Evolutionary conservation across 1,139 yeast genomes (phyloP), one percentile per base, ranked within the genome.

Genomic region (Candida glucosophila): DNA sequence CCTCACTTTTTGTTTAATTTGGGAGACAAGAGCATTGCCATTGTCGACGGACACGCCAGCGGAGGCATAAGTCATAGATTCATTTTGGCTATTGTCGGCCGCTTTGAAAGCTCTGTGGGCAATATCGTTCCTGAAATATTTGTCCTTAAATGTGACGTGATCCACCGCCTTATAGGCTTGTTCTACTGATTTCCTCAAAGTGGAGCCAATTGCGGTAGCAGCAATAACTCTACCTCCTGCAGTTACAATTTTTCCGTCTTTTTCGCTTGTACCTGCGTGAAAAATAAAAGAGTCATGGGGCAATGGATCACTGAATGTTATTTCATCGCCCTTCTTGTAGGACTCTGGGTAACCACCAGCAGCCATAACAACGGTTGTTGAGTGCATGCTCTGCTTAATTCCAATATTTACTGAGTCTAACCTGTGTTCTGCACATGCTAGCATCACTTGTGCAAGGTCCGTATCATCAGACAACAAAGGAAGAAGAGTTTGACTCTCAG

Each of bases 171-270:
- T 62, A 49, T 92, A 92, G 4, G 96, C 98, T 39, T 66, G 72
- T 44, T 74, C 75, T 14, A 90, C 95, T 3, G 98, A 86, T 30
- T 73, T 81, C 44, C 74, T 71, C 34, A 92, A 65, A 15, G 88
- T 62, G 5, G 72, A 49, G 3, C 94, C 94, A 33, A 71, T 73
- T 7, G 97, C 94, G 32, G 96, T 81, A 9, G 94, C 72, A 5
- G 97, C 97, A 57, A 92, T 82, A 21, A 92, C 98, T 57, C 98
- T 76, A 30, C 99, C 99, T 40, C 99, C 98, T 26, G 85, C 64
- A 18, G 98, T 90, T 24, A 80, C 78, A 22, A 83, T 55, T 36
- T 72, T 62, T 25, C 77, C 79, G 27, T 65, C 67, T 21, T 58
- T 55, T 26, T 58, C 59, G 15, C 64, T 51, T 12, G 98, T 90